Evolutionary conservation across 495 filamentous ascomycete genomes (phyloP), one percentile per base, ranked within the genome.

Genomic region (Glarea lozoyensis): DNA sequence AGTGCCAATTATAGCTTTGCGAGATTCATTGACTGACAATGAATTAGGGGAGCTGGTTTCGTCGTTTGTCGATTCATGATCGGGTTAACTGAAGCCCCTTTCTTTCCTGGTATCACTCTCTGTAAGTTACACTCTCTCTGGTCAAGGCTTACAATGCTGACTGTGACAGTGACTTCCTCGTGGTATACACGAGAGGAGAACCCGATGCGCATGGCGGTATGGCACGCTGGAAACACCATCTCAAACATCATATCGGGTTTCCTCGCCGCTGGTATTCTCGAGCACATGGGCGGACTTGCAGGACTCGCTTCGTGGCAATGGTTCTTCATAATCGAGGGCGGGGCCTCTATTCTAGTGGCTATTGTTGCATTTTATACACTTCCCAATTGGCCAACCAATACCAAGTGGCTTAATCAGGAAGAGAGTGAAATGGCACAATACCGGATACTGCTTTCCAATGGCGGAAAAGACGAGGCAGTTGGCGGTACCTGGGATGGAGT

Each of bases 341-440:
- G 60, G 15, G 62, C 65, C 43, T 75, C 67, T 5, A 4, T 40
- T 5, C 56, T 60, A 20, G 53, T 71, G 36, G 70, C 71, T 25
- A 48, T 68, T 15, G 52, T 56, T 21, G 67, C 74, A 21, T 69
- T 69, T 46, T 80, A 76, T 46, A 58, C 85, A 15, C 60, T 89
- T 13, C 84, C 84, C 13, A 80, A 89, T 57, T 84, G 84, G 48
- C 84, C 84, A 12, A 66, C 77, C n/a, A 87, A 82, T 33, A 87
- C 82, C 2, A 56, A 47, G 11, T 86, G 84, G 81, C 64, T 88
- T 11, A 76, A 67, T 1, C 72, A 82, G 36, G 71, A 82, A 52
- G 81, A 88, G 54, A 70, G 70, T 25, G 62, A 75, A 13, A 62
- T 88, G 7, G 84, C 82, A 25, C 59, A 69, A 23, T 84, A 76